Percentiles rank a stretch among this genome's conserved stretches.
Evolutionary conservation across 1,139 yeast species (phyloP).

Genomic region (Yamadazyma sp.): DNA sequence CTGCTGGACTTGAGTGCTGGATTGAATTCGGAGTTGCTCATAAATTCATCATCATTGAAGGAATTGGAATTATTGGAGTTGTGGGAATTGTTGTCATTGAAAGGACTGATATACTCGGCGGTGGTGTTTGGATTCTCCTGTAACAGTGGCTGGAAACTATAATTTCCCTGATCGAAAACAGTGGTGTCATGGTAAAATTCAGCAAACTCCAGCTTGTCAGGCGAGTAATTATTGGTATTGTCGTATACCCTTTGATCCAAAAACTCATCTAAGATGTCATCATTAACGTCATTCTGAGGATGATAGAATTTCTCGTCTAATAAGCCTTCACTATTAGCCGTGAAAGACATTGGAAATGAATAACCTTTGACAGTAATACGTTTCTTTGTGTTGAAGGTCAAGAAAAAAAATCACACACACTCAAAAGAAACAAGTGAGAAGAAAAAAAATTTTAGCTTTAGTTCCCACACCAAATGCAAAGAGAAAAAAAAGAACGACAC

Average conservation of each 20-base stretch:
- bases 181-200: constrained; percentile 11
- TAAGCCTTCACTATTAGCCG: constrained; percentile 5
- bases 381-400: not conserved
- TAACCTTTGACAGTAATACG: not conserved
- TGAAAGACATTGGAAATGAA: constrained; percentile 6
- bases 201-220: constrained; percentile 15
- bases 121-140: not conserved
- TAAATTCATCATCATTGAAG: constrained; percentile 3
- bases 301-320: constrained; percentile 6
- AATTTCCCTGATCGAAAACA: not conserved
- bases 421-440: not conserved
- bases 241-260: constrained; percentile 58
- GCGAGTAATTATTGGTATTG: constrained; percentile 21
- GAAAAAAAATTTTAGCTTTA: constrained; percentile 1
- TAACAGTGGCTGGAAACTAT: not conserved
- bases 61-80: constrained; percentile 3
- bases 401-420: constrained; percentile 1
- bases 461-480: not conserved
- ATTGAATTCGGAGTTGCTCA: constrained; percentile 1
- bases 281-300: constrained; percentile 21
- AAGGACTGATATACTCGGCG: constrained; percentile 7
- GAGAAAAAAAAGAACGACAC: not conserved
- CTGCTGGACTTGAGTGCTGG: not conserved
- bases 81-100: constrained; percentile 2
- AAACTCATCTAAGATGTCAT: constrained; percentile 54